These are phyloP conservation scores for Rubus idaeus DNA, from an alignment of 306 rosid species.

Conservation along the genomic window DNA sequence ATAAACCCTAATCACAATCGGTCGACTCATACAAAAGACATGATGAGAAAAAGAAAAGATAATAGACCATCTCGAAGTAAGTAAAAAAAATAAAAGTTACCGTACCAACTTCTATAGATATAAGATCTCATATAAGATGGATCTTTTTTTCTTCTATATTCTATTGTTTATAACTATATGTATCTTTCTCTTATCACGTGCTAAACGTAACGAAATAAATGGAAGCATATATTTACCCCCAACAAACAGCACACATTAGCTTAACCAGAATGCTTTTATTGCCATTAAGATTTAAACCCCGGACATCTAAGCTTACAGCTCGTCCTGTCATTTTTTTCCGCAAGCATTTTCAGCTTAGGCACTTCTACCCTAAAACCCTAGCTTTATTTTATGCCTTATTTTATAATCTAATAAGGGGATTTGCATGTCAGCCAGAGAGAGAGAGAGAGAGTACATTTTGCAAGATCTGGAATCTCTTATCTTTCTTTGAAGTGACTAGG, in stretches of 20 bases:
- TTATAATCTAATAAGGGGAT: background rate
- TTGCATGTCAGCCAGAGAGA: constrained; percentile 17
- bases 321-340: background rate
- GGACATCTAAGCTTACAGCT: background rate
- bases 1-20: too few relatives aligned
- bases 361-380: background rate
- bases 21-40: too few relatives aligned
- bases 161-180: background rate
- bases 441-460: background rate
- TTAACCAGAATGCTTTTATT: background rate
- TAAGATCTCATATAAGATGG: too few relatives aligned
- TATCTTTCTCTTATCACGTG: background rate
- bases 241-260: background rate
- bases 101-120: too few relatives aligned
- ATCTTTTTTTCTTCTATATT: too few relatives aligned
- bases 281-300: too few relatives aligned
- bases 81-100: too few relatives aligned
- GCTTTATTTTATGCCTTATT: background rate
- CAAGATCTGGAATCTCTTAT: constrained; percentile 15
- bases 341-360: background rate
- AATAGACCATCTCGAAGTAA: too few relatives aligned
- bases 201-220: too few relatives aligned
- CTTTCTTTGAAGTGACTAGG: constrained; percentile 16
- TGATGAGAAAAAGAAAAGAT: too few relatives aligned
- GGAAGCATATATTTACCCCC: too few relatives aligned